Evolutionary conservation across 1,284 basidiomycete genomes (phyloP), one percentile per base, ranked within the genome.

Genomic region (Vanrija sp.): DNA sequence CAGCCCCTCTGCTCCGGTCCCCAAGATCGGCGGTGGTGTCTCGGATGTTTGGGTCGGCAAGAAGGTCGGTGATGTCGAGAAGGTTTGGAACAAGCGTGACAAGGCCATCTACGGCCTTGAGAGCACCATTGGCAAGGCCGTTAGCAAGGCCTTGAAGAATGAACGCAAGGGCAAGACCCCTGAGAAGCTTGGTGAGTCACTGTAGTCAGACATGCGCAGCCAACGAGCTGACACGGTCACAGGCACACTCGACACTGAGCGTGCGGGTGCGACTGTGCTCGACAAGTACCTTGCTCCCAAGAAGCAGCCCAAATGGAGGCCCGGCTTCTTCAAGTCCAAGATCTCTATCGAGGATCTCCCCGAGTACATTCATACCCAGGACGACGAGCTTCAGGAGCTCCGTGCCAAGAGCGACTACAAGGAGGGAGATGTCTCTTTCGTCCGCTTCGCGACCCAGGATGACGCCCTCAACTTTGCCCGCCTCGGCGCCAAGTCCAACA

Each of bases 31-130:
- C 5, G 87, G 86, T 9, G 87, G 87, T 2, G 81, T 87, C 26
- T 86, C 85, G 64, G 85, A 86, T 57, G 84, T 98, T 34, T 98
- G 95, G 94, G 81, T 98, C 43, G 91, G 91, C 73, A 83, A 80
- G 38, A 84, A 96, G 69, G 79, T 93, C 54, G 87, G 90, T 71
- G 85, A 90, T 3, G 80, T 98, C 10, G 91, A 92, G 5, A 85
- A 90, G 47, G 72, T 91, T 26, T 89, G 88, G 68, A 85, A 93
- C 44, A 85, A 89, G 48, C 87, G 91, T 15, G 74, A 87, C 43
- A 81, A 82, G 23, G 88, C 89, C 3, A 86, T 83, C 68, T 78
- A 80, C 57, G 88, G 90, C 71, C 84, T 98, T 50, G 95, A 98
- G 74, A 82, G 82, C 2, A 92, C 90, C 1, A 90, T 94, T 74